phyloP scores from a whole-genome alignment of 140 eudicot species.

The Anethum foeniculum region DNA sequence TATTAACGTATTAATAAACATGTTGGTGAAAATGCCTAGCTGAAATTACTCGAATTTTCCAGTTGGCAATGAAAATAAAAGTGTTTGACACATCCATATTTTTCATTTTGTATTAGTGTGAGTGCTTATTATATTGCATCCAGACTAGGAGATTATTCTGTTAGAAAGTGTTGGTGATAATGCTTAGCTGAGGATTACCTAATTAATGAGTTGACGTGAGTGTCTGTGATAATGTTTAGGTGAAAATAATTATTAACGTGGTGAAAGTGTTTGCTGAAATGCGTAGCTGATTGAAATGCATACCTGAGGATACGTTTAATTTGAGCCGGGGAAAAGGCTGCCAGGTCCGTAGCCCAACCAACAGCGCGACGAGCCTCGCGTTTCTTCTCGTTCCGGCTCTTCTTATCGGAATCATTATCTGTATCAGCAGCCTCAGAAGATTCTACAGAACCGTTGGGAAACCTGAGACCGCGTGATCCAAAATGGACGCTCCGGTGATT shows the following conservation, averaged over 20 bases:
- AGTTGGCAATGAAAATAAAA: neutral
- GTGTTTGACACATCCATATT: neutral
- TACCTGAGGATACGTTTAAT: conserved; percentile 77
- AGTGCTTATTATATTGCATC: neutral
- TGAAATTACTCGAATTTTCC: neutral
- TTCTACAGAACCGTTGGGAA: conserved; percentile 22
- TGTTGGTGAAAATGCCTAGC: neutral
- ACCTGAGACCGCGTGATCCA: conserved; percentile 46
- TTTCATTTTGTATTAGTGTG: neutral
- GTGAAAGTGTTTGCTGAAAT: neutral
- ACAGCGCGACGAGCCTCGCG: conserved; percentile 78
- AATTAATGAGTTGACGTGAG: no score
- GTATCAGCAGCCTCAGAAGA: conserved; percentile 24
- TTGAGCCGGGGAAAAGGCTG: conserved; percentile 58
- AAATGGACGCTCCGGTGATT: conserved; percentile 20
- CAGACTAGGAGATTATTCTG: no score
- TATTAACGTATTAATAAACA: neutral
- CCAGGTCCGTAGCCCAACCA: conserved; percentile 80
- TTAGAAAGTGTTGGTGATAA: no score
- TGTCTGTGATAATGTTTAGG: no score
- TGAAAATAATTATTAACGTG: no score
- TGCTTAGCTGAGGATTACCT: no score
- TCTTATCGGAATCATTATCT: conserved; percentile 35
- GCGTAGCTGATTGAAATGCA: neutral
- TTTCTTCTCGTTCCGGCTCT: conserved; percentile 76